These are phyloP conservation scores for Boletus chippewaensis DNA, from an alignment of 1,284 basidiomycete genomes.

Conservation along the genomic window DNA sequence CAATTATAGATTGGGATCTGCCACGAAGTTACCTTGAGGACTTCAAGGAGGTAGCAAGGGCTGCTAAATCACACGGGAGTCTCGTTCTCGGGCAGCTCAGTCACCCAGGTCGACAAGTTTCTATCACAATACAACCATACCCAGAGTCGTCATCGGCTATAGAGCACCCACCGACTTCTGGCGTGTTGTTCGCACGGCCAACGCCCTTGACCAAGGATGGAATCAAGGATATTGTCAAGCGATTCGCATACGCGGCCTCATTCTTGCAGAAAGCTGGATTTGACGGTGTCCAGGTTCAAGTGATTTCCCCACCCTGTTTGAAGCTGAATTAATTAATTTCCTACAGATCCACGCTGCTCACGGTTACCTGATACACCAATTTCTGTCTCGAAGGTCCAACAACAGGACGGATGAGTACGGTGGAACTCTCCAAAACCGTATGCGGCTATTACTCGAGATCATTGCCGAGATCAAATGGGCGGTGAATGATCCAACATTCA, in stretches of 20 bases:
- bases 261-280: slow-evolving; percentile 27
- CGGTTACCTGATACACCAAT: slow-evolving; percentile 37
- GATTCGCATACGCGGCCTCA: slow-evolving; percentile 27
- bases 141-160: slow-evolving; percentile 30
- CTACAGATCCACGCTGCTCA: slow-evolving; percentile 41
- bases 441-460: slow-evolving; percentile 34
- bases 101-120: slow-evolving; percentile 32
- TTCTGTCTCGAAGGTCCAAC: slow-evolving; percentile 42
- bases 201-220: slow-evolving; percentile 27
- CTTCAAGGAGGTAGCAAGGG: slow-evolving; percentile 22
- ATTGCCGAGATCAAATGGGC: slow-evolving; percentile 29
- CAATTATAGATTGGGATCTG: slow-evolving; percentile 29
- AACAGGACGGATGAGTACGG: slow-evolving; percentile 48
- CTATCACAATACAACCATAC: slow-evolving; percentile 33
- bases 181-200: slow-evolving; percentile 30
- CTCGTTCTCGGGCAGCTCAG: slow-evolving; percentile 30
- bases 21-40: slow-evolving; percentile 24
- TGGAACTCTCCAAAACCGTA: slow-evolving; percentile 43
- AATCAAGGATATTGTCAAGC: slow-evolving; percentile 27
- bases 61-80: slow-evolving; percentile 29
- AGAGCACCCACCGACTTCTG: slow-evolving; percentile 32
- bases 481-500: slow-evolving; percentile 32
- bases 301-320: background rate
- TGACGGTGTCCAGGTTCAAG: slow-evolving; percentile 28
- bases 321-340: background rate